These are phyloP conservation scores for Tieghemostelium lacteum DNA, from an alignment of 78 protist genomes.

Conservation along the genomic window DNA sequence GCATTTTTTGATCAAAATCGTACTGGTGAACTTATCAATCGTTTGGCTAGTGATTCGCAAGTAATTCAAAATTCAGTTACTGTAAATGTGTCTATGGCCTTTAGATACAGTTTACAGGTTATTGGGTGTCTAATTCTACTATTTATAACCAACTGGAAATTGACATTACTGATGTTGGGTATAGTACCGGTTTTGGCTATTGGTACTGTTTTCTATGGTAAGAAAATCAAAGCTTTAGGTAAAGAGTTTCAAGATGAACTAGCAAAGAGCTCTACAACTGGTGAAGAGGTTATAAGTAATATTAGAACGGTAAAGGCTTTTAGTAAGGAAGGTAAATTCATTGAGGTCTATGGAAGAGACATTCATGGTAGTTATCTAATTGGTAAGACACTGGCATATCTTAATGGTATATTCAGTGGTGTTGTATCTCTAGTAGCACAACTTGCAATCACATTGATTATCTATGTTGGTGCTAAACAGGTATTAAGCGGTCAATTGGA, in stretches of 20 bases:
- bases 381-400: constrained; percentile 59
- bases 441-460: constrained; percentile 60
- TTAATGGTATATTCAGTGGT: constrained; percentile 39
- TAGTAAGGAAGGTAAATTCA: constrained; percentile 66
- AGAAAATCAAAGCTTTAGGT: constrained; percentile 52
- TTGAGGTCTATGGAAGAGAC: constrained; percentile 39
- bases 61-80: constrained; percentile 82
- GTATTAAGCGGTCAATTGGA: constrained; percentile 61
- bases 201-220: constrained; percentile 76
- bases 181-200: constrained; percentile 82
- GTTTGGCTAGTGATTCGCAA: constrained; percentile 88
- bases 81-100: constrained; percentile 73
- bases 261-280: constrained; percentile 61
- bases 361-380: constrained; percentile 57
- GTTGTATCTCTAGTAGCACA: constrained; percentile 44
- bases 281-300: constrained; percentile 57
- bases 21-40: constrained; percentile 92
- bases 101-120: constrained; percentile 58
- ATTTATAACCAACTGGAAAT: constrained; percentile 80
- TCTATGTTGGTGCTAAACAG: constrained; percentile 87
- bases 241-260: constrained; percentile 83
- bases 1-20: constrained; percentile 92
- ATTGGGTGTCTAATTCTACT: constrained; percentile 75
- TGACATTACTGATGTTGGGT: constrained; percentile 85
- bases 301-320: constrained; percentile 89